Evolutionary conservation across 2,329 filamentous ascomycete species (phyloP).

Genomic region (Clonostachys solani): DNA sequence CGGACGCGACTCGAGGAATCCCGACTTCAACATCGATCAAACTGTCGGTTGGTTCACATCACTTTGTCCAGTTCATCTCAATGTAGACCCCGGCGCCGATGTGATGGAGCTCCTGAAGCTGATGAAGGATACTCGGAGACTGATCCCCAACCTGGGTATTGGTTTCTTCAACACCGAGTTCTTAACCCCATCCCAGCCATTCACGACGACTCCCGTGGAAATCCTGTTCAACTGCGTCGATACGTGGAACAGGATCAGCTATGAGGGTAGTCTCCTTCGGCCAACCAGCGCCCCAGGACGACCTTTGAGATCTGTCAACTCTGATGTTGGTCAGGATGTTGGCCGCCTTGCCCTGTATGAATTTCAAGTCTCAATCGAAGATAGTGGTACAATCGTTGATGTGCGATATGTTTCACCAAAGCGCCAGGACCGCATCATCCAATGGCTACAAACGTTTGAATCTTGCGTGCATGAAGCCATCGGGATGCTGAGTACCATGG

Average conservation of each 20-base stretch:
- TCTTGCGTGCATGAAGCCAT: slow-evolving; percentile 38
- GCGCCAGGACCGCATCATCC: slow-evolving; percentile 34
- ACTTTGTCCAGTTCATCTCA: slow-evolving; percentile 44
- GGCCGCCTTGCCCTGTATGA: slow-evolving; percentile 47
- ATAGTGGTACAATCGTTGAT: slow-evolving; percentile 36
- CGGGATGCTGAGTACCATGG: slow-evolving; percentile 29
- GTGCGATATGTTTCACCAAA: slow-evolving; percentile 36
- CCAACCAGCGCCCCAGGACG: slow-evolving; percentile 35
- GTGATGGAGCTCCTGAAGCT: slow-evolving; percentile 45
- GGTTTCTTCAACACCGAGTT: slow-evolving; percentile 44
- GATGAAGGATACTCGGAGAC: slow-evolving; percentile 46
- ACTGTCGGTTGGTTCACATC: slow-evolving; percentile 60
- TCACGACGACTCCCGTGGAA: slow-evolving; percentile 45
- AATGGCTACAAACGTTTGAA: slow-evolving; percentile 44
- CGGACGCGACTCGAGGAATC: slow-evolving; percentile 37
- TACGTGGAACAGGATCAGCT: slow-evolving; percentile 40
- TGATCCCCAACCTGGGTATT: slow-evolving; percentile 36
- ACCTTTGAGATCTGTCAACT: slow-evolving; percentile 27
- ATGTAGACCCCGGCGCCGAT: slow-evolving; percentile 38
- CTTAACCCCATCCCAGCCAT: slow-evolving; percentile 22
- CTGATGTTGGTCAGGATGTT: slow-evolving; percentile 38
- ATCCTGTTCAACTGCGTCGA: slow-evolving; percentile 55
- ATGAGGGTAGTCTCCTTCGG: slow-evolving; percentile 42
- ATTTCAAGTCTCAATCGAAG: slow-evolving; percentile 39
- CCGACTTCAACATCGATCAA: slow-evolving; percentile 45